These are phyloP conservation scores for Kodamaea restingae DNA, from an alignment of 805 yeast genomes.

Conservation along the genomic window DNA sequence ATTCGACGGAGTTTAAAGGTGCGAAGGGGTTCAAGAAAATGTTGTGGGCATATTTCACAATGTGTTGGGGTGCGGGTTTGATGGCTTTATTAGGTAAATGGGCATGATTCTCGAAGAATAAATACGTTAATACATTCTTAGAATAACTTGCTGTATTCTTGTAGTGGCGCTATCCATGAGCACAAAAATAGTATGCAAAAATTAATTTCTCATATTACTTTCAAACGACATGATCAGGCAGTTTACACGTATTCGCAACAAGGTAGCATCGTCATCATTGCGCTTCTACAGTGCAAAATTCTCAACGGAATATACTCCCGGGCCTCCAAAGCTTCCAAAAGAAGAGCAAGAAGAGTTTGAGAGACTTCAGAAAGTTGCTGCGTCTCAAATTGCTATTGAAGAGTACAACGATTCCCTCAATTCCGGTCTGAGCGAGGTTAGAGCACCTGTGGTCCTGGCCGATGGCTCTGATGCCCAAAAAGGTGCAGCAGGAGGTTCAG, in stretches of 20 bases:
- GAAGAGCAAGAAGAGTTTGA: constrained; percentile 92
- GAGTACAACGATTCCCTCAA: constrained; percentile 55
- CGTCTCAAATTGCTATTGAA: constrained; percentile 71
- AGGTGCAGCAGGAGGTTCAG: constrained; percentile 27
- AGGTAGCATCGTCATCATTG: not conserved
- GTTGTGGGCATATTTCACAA: constrained; percentile 48
- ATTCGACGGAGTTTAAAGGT: constrained; percentile 57
- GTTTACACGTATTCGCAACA: not conserved
- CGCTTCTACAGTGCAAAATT: constrained; percentile 19
- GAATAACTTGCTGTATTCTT: not conserved
- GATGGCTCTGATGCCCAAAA: constrained; percentile 15
- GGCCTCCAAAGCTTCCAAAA: constrained; percentile 72
- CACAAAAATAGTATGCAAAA: no score
- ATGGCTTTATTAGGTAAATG: constrained; percentile 78
- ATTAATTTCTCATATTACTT: no score
- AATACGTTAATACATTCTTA: not conserved
- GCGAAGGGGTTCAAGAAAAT: constrained; percentile 47
- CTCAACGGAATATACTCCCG: constrained; percentile 23
- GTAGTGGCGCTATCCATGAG: no score
- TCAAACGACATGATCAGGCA: constrained; percentile 1
- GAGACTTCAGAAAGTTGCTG: constrained; percentile 73
- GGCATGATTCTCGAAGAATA: constrained; percentile 41
- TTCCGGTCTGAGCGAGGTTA: constrained; percentile 11
- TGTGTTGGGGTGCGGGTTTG: constrained; percentile 66
- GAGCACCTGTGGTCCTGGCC: constrained; percentile 12